Conservation (phyloP, 345 rosid genomes). For the Conringia planisiliqua region DNA sequence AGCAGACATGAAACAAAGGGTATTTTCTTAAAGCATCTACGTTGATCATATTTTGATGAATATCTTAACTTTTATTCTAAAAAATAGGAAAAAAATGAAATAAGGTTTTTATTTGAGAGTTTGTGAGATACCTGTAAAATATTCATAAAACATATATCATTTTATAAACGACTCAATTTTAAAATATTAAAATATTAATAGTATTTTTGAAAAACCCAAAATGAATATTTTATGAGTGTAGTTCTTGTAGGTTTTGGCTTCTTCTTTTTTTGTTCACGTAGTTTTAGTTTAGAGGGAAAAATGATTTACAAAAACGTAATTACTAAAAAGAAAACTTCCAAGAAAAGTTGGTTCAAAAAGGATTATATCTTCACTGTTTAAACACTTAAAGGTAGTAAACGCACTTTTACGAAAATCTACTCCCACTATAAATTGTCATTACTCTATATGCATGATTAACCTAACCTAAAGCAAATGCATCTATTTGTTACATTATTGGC, state of each 20-base stretch:
- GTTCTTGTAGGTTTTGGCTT: not conserved
- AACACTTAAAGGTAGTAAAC: not conserved
- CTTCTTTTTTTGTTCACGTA: not conserved
- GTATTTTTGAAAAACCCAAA: too few relatives aligned
- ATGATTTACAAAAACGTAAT: not conserved
- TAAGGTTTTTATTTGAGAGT: too few relatives aligned
- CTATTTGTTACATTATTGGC: not conserved
- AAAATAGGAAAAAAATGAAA: too few relatives aligned
- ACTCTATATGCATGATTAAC: not conserved
- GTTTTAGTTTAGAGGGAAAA: not conserved
- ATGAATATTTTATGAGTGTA: too few relatives aligned
- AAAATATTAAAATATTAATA: too few relatives aligned
- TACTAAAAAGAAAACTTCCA: not conserved
- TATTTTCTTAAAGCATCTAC: too few relatives aligned
- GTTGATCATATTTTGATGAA: too few relatives aligned
- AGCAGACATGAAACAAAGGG: not conserved
- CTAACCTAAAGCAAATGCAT: conserved; percentile 1
- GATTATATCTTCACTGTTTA: not conserved
- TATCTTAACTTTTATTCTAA: too few relatives aligned
- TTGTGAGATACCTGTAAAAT: too few relatives aligned
- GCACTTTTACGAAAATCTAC: not conserved
- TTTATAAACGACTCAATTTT: too few relatives aligned
- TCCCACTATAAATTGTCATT: not conserved
- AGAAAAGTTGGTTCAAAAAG: not conserved
- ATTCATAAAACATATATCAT: too few relatives aligned